A percentile compares a stretch with the other conserved stretches of the same genome.
These are phyloP conservation scores for Fraxinus anomala DNA, from an alignment of 257 asterid species.

Conservation along the genomic window DNA sequence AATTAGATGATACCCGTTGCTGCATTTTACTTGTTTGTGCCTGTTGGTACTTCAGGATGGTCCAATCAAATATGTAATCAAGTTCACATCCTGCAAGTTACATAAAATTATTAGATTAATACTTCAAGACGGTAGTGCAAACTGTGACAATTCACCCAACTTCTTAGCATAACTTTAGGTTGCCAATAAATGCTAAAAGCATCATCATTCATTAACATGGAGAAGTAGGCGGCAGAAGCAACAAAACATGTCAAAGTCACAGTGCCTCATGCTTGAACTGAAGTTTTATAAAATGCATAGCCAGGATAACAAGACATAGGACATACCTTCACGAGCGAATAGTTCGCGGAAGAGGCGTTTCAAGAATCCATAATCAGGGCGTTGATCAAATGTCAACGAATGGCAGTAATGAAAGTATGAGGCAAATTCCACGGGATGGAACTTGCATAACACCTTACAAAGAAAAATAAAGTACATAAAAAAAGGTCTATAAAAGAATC, in stretches of 20 bases:
- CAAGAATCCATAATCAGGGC: slow-evolving; percentile 93
- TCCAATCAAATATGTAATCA: slow-evolving; percentile 96
- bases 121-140: slow-evolving; percentile 13
- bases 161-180: slow-evolving; percentile 11
- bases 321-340: slow-evolving; percentile 84
- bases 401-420: slow-evolving; percentile 95
- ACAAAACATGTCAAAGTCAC: not conserved
- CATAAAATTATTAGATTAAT: slow-evolving; percentile 25
- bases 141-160: not conserved
- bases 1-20: slow-evolving; percentile 59
- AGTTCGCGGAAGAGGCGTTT: slow-evolving; percentile 89
- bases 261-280: not conserved
- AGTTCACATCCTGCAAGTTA: slow-evolving; percentile 73
- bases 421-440: slow-evolving; percentile 93
- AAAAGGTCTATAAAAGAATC: not conserved
- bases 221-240: not conserved
- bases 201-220: not conserved
- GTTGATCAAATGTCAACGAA: slow-evolving; percentile 90
- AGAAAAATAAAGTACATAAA: slow-evolving; percentile 12
- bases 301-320: slow-evolving; percentile 14
- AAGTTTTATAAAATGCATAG: not conserved
- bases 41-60: slow-evolving; percentile 95
- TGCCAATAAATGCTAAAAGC: slow-evolving; percentile 6
- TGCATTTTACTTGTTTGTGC: slow-evolving; percentile 77
- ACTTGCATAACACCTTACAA: slow-evolving; percentile 85